Evolutionary conservation across 176 grass and related monocot genomes (phyloP).

Genomic region (barley (Hordeum vulgare)): DNA sequence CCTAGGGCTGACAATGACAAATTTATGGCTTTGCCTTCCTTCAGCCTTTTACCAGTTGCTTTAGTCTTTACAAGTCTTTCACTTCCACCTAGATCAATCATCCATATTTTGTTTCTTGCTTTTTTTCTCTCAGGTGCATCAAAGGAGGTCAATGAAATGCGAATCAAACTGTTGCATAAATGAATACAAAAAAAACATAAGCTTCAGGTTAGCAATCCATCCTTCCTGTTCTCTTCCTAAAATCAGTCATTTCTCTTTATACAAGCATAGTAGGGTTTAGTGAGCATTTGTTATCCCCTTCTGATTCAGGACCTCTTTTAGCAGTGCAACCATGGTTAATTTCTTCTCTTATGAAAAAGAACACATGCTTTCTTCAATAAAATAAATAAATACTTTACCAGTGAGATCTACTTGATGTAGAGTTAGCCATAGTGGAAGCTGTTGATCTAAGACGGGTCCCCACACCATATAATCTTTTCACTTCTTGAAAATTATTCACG

Average conservation of each 20-base stretch:
- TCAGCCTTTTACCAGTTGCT: conserved; percentile 85
- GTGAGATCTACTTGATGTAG: conserved; percentile 93
- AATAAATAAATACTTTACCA: conserved; percentile 51
- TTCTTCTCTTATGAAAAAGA: not conserved
- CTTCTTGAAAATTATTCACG: conserved; percentile 76
- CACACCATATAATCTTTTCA: conserved; percentile 79
- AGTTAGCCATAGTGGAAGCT: conserved; percentile 84
- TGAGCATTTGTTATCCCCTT: conserved; percentile 10
- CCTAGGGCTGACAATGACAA: conserved; percentile 93
- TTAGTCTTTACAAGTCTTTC: conserved; percentile 92
- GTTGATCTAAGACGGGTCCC: conserved; percentile 77
- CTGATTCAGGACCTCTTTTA: not conserved
- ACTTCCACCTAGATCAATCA: conserved; percentile 97
- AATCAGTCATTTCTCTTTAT: not conserved
- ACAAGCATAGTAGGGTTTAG: not conserved
- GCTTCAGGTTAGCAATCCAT: conserved; percentile 12
- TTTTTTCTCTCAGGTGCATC: conserved; percentile 57
- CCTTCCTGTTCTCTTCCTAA: conserved; percentile 3
- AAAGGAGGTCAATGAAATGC: conserved; percentile 67
- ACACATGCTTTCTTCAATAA: conserved; percentile 4
- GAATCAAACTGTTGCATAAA: conserved; percentile 77
- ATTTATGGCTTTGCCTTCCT: conserved; percentile 99
- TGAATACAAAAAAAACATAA: conserved; percentile 10
- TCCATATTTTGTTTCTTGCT: conserved; percentile 86
- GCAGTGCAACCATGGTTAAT: not conserved